Base-by-base conservation (phyloP, 139 green algal species). In the Coelastrella sp. region DNA sequence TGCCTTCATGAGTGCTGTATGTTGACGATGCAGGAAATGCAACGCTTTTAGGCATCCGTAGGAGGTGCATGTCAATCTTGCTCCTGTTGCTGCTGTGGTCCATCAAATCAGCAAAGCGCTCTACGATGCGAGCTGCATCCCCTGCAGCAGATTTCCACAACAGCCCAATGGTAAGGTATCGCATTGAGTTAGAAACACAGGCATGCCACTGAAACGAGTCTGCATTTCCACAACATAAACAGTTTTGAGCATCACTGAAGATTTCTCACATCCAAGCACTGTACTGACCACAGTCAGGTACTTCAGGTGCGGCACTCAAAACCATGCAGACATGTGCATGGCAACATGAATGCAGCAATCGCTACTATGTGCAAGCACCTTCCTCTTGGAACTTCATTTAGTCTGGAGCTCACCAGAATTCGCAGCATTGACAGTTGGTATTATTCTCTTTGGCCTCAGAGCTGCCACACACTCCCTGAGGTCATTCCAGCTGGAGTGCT, bases 21-120 rank as follows among this genome's bases (percentile, higher is more conserved):
- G 14, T 78, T 49, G 35, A 49, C 35, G 35, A 49, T 49, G 35
- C 35, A 49, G 63, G 63, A 49, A 11, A 15, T 10, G 80, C 80
- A 15, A n/a, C 9, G 12, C 15, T 24, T 25, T 24, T 76, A 8
- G 63, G 25, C 27, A 19, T 49, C 12, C 72, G n/a, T 15, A 65
- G 11, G 24, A 96, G 78, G 85, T 96, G 96, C 11, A 73, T 66
- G 78, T 95, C 92, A 87, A 97, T 78, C 22, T 85, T 78, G 78
- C 91, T 27, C 8, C 22, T 49, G 89, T 75, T 22, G n/a, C 58
- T 27, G 90, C 87, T 89, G 20, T 97, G 93, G 87, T 98, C 95
- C 95, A 98, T 98, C 4, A 96, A 91, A 27, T 94, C 88, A 1
- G 92, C 93, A 89, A 96, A 96, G 9, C 85, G 85, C 59, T 95